A percentile compares a stretch with the other conserved stretches of the same genome.
These are phyloP conservation scores for Hypoxylon rubiginosum DNA, from an alignment of 2,329 filamentous ascomycete species.

Conservation along the genomic window DNA sequence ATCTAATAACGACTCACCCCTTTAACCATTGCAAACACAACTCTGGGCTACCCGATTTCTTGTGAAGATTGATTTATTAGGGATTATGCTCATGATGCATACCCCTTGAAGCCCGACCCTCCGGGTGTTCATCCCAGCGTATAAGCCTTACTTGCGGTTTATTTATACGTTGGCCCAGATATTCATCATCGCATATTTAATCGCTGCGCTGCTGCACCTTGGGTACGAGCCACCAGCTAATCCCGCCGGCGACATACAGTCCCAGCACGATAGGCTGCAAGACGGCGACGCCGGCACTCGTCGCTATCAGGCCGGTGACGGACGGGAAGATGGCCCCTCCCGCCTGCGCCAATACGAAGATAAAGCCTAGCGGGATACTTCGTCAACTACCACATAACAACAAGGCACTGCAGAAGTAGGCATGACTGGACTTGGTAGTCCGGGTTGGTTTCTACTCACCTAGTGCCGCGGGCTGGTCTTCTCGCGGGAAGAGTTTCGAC, in stretches of 20 bases:
- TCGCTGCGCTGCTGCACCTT: constrained; percentile 45
- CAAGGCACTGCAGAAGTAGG: too few species aligned
- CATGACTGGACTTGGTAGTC: too few species aligned
- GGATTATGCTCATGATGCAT: background rate
- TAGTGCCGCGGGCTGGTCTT: constrained; percentile 62
- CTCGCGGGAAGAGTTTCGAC: constrained; percentile 62
- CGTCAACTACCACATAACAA: background rate
- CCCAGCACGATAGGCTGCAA: constrained; percentile 63
- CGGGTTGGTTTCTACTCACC: constrained; percentile 50
- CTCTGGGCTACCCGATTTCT: background rate
- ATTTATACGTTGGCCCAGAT: background rate
- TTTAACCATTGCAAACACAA: background rate
- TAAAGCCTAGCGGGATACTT: constrained; percentile 52
- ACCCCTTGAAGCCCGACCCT: background rate
- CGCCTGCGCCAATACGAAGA: constrained; percentile 66
- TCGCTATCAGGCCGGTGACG: constrained; percentile 63
- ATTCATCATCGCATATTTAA: constrained; percentile 17
- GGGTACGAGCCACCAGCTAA: constrained; percentile 59
- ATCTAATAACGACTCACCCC: background rate
- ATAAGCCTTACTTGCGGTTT: too few species aligned
- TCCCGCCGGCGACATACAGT: constrained; percentile 57
- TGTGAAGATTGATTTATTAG: background rate
- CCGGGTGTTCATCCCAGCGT: too few species aligned
- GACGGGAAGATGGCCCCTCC: constrained; percentile 66
- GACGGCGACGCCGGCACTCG: constrained; percentile 59